phyloP scores from a whole-genome alignment of 805 yeast genomes.

The Wickerhamiella alocasiicola region DNA sequence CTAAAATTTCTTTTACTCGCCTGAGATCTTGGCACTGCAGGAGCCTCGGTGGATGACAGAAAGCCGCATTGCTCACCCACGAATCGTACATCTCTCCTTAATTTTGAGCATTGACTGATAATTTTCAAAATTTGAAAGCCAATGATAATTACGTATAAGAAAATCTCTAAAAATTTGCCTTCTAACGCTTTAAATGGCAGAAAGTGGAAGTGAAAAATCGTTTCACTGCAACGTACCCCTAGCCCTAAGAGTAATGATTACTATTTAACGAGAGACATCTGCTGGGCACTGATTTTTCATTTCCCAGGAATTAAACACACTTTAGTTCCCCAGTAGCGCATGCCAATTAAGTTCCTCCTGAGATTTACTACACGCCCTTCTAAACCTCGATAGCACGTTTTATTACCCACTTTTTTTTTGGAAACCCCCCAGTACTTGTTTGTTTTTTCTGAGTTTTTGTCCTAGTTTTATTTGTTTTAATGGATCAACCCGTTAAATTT shows the following conservation, averaged over 20 bases:
- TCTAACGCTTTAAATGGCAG: too few species aligned
- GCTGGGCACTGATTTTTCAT: not conserved
- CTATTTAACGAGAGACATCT: too few species aligned
- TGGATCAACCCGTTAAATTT: conserved; percentile 27
- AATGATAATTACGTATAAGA: too few species aligned
- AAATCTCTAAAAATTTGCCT: too few species aligned
- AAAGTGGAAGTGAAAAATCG: conserved; percentile 6
- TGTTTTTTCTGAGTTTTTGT: conserved; percentile 10
- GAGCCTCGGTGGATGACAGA: too few species aligned
- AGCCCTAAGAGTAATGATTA: conserved; percentile 5
- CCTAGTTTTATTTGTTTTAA: conserved; percentile 3
- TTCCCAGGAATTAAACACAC: conserved; percentile 5
- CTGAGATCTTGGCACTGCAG: too few species aligned
- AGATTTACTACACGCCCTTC: conserved; percentile 17
- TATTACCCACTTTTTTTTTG: conserved; percentile 9
- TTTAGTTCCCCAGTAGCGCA: conserved; percentile 10
- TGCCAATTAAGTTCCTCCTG: conserved; percentile 17
- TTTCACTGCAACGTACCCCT: not conserved
- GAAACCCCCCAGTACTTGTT: conserved; percentile 8
- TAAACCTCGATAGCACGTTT: conserved; percentile 19
- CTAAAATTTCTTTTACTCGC: too few species aligned
- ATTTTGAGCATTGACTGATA: too few species aligned
- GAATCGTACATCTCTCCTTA: too few species aligned
- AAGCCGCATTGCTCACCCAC: too few species aligned
- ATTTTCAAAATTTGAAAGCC: too few species aligned